Conservation (phyloP, 164 flowering plant genomes). For the Magnolia officinalis region DNA sequence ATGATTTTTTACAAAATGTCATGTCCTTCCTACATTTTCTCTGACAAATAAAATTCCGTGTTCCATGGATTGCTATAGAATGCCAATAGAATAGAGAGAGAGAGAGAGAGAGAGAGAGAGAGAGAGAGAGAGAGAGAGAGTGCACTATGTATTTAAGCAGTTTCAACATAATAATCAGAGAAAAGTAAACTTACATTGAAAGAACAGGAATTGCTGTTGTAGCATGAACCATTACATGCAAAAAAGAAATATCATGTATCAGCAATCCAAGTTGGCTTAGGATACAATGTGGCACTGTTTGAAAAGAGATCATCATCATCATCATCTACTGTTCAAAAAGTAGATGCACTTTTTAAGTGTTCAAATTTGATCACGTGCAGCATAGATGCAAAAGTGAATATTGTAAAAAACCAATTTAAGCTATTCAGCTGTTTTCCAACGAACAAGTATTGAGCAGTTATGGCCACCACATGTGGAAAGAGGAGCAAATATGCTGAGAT, state of each 20-base stretch:
- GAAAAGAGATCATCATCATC: no score
- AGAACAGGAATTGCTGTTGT: conserved; percentile 92
- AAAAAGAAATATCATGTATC: conserved; percentile 17
- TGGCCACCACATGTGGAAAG: background rate
- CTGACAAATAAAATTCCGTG: no score
- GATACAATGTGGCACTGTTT: background rate
- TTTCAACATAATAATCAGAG: background rate
- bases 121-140: no score
- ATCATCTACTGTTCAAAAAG: background rate
- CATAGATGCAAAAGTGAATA: background rate
- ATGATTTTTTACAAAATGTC: no score
- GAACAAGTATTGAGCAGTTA: background rate
- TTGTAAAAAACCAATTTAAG: background rate
- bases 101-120: no score
- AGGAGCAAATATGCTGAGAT: background rate
- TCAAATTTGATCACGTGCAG: background rate
- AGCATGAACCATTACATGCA: conserved; percentile 35
- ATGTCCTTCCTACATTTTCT: no score
- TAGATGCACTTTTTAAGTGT: background rate
- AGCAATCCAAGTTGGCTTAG: conserved; percentile 9
- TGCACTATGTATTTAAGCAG: background rate
- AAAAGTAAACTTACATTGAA: conserved; percentile 71
- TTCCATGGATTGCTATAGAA: no score
- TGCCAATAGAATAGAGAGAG: no score
- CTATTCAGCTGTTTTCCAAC: background rate